Conservation (phyloP, 768 basidiomycete species). For the Piloderma croceum region DNA sequence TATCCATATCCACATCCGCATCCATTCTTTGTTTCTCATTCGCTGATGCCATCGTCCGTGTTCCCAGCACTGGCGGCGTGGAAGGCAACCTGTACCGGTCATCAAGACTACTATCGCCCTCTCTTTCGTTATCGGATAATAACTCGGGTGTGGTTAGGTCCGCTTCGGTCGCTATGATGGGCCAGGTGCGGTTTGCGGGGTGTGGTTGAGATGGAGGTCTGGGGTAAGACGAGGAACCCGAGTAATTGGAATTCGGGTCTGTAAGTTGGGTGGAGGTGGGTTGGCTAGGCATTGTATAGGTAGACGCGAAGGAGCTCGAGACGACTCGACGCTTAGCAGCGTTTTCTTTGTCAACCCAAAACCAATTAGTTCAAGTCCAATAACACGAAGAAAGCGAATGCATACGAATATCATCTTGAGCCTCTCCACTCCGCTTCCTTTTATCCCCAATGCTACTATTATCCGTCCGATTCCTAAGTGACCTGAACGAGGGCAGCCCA, state of each 20-base stretch:
- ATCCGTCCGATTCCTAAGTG: too few species aligned
- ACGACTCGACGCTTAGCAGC: slow-evolving; percentile 38
- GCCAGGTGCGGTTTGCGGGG: slow-evolving; percentile 16
- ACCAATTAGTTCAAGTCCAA: too few species aligned
- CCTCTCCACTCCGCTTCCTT: slow-evolving; percentile 25
- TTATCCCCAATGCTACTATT: slow-evolving; percentile 20
- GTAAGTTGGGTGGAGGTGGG: too few species aligned
- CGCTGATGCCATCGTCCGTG: not conserved
- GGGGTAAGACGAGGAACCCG: slow-evolving; percentile 21
- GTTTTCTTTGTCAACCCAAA: too few species aligned
- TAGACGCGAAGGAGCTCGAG: too few species aligned
- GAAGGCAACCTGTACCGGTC: slow-evolving; percentile 47
- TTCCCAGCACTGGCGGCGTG: slow-evolving; percentile 42
- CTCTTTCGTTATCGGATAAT: slow-evolving; percentile 65
- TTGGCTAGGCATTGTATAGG: too few species aligned
- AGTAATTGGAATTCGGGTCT: too few species aligned
- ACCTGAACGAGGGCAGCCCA: too few species aligned
- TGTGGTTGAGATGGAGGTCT: slow-evolving; percentile 22
- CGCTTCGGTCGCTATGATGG: slow-evolving; percentile 32
- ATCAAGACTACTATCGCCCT: slow-evolving; percentile 42
- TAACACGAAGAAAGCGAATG: slow-evolving; percentile 4
- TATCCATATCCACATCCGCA: slow-evolving; percentile 36
- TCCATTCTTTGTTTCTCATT: slow-evolving; percentile 4
- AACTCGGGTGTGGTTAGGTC: slow-evolving; percentile 60
- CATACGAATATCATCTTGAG: slow-evolving; percentile 31